Conservation (phyloP, 2,329 filamentous ascomycete genomes). For the Trichocomaceae sp. region DNA sequence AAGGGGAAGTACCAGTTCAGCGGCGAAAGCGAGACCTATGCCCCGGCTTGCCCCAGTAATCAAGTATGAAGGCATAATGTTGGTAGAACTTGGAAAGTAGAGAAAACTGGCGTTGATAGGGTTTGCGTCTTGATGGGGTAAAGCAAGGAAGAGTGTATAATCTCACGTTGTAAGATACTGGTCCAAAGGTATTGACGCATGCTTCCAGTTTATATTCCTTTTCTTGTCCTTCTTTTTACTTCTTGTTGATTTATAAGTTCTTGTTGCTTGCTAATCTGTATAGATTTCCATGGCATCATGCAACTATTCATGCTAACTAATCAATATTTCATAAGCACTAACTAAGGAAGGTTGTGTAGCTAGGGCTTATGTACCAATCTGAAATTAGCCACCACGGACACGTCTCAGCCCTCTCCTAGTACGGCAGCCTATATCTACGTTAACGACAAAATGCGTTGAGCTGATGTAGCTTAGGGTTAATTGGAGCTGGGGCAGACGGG, state of each 20-base stretch:
- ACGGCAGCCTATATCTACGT: too few relatives aligned
- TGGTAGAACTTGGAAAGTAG: neutral
- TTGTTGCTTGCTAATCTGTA: neutral
- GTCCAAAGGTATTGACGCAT: too few relatives aligned
- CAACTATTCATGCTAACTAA: neutral
- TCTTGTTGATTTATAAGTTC: neutral
- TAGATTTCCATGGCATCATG: neutral
- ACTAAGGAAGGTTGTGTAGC: too few relatives aligned
- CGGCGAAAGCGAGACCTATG: neutral
- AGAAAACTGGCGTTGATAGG: neutral
- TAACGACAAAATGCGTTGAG: too few relatives aligned
- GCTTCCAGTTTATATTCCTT: too few relatives aligned
- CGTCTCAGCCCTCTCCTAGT: too few relatives aligned
- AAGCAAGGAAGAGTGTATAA: too few relatives aligned
- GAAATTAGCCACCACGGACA: neutral
- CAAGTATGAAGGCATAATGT: slow-evolving; percentile 6
- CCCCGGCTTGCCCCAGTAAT: slow-evolving; percentile 8
- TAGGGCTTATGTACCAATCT: neutral
- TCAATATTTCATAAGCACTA: neutral
- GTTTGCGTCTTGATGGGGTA: neutral
- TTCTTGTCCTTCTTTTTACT: neutral
- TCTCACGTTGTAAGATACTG: too few relatives aligned
- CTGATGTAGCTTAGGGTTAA: too few relatives aligned
- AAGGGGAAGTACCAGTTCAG: neutral
- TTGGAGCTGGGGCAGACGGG: too few relatives aligned